Conservation (phyloP, 2,329 filamentous ascomycete species). For the Exophiala sp. region DNA sequence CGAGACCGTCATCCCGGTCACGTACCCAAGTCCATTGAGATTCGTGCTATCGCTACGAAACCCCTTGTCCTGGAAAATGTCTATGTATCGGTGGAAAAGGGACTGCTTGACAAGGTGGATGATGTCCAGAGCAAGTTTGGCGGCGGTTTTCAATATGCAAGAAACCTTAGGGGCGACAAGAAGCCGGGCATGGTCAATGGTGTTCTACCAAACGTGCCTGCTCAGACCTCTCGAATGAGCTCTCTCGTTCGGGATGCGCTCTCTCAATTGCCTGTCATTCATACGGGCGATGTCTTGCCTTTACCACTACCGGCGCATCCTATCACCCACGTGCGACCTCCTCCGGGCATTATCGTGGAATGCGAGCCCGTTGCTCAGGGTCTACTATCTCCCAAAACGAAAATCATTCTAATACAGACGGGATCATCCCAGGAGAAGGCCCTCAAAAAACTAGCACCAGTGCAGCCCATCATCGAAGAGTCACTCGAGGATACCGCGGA, state of each 20-base stretch:
- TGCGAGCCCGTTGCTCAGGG: conserved; percentile 94
- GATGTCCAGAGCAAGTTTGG: conserved; percentile 79
- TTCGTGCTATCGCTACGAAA: conserved; percentile 72
- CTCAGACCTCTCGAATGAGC: conserved; percentile 19
- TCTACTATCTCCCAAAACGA: conserved; percentile 67
- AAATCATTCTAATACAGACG: conserved; percentile 67
- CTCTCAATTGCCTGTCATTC: conserved; percentile 66
- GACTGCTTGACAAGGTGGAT: conserved; percentile 71
- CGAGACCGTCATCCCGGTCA: conserved; percentile 68
- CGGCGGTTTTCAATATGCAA: conserved; percentile 42
- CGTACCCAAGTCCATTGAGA: conserved; percentile 72
- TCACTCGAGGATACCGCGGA: conserved; percentile 59
- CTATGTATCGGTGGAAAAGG: conserved; percentile 77
- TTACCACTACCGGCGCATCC: conserved; percentile 72
- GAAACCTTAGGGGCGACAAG: conserved; percentile 21
- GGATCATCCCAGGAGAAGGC: conserved; percentile 38
- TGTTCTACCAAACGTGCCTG: conserved; percentile 19
- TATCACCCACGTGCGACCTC: conserved; percentile 75
- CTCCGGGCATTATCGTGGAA: conserved; percentile 80
- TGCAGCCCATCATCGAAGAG: conserved; percentile 53
- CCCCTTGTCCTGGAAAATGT: conserved; percentile 77
- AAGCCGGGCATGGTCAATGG: conserved; percentile 13
- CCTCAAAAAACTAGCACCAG: conserved; percentile 43
- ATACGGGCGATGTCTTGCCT: conserved; percentile 75
- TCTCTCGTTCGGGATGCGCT: conserved; percentile 68